Percentiles rank a stretch among this genome's conserved stretches.
Evolutionary conservation across 805 yeast species (phyloP).

Genomic region (Sugiyamaella smithiae): DNA sequence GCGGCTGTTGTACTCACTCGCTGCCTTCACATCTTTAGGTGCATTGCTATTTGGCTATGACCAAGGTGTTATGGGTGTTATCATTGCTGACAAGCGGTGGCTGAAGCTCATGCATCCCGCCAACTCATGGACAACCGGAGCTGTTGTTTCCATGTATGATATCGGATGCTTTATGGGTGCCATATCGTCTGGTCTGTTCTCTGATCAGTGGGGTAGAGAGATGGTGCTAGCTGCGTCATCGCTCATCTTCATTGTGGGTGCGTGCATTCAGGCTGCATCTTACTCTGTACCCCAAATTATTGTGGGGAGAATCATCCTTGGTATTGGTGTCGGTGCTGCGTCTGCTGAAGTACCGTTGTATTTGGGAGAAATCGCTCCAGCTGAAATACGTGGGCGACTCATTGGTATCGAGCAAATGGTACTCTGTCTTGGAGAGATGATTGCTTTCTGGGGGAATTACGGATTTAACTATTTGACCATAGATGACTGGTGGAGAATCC

Average conservation of each 20-base stretch:
- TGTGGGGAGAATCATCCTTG: slow-evolving; percentile 68
- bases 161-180: slow-evolving; percentile 47
- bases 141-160: slow-evolving; percentile 48
- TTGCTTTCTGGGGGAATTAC: slow-evolving; percentile 19
- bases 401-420: slow-evolving; percentile 62
- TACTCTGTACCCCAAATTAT: slow-evolving; percentile 68
- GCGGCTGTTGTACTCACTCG: slow-evolving; percentile 12
- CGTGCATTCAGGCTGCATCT: slow-evolving; percentile 79
- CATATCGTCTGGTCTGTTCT: slow-evolving; percentile 49
- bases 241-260: slow-evolving; percentile 77
- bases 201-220: slow-evolving; percentile 82
- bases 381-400: slow-evolving; percentile 75
- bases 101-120: slow-evolving; percentile 40
- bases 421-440: slow-evolving; percentile 14
- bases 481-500: slow-evolving; percentile 33
- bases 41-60: slow-evolving; percentile 59
- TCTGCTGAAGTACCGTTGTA: slow-evolving; percentile 75
- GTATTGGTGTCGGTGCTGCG: slow-evolving; percentile 73
- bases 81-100: slow-evolving; percentile 56
- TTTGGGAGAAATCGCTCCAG: slow-evolving; percentile 77
- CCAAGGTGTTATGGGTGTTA: slow-evolving; percentile 75
- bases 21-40: slow-evolving; percentile 22
- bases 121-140: slow-evolving; percentile 45
- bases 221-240: slow-evolving; percentile 80
- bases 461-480: slow-evolving; percentile 13